Percentiles rank a stretch among this genome's conserved stretches.
phyloP scores from a whole-genome alignment of 306 rosid genomes.

The Gillenia trifoliata region DNA sequence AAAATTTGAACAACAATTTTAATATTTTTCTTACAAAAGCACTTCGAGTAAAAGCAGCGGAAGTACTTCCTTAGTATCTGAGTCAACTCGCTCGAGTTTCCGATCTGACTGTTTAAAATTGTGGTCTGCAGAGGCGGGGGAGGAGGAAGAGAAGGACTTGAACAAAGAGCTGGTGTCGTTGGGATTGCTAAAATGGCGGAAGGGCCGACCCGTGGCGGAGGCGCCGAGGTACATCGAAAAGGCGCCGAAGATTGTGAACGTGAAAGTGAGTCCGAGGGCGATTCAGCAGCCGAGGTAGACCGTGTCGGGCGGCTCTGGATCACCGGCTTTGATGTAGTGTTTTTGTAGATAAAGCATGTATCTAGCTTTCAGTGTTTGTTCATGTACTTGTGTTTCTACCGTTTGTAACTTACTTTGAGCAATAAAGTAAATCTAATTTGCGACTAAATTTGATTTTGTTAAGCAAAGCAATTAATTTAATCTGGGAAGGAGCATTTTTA shows the following conservation, averaged over 20 bases:
- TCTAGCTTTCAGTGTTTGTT: not conserved
- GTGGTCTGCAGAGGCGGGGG: conserved; percentile 23
- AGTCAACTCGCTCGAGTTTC: not conserved
- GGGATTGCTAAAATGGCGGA: conserved; percentile 52
- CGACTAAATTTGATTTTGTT: not conserved
- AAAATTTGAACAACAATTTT: too few relatives aligned
- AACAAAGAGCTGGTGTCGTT: conserved; percentile 34
- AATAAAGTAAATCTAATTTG: not conserved
- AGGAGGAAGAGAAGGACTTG: conserved; percentile 25
- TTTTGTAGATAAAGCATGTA: conserved; percentile 1
- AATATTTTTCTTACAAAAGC: not conserved
- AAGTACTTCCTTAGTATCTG: not conserved
- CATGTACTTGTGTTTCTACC: not conserved
- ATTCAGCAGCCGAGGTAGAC: conserved; percentile 88
- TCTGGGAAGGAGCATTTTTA: not conserved
- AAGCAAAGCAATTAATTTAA: not conserved
- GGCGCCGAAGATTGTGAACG: conserved; percentile 57
- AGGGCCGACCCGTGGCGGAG: conserved; percentile 22
- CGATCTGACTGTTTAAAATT: not conserved
- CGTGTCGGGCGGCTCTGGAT: not conserved
- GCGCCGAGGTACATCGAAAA: conserved; percentile 54
- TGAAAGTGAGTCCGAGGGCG: conserved; percentile 65
- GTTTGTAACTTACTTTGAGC: not conserved
- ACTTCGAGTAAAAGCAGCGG: not conserved
- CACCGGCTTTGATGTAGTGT: not conserved